Evolutionary conservation across 805 yeast species (phyloP), one percentile per base, ranked within the genome.

Genomic region (Cyberlindnera mississippiensis): DNA sequence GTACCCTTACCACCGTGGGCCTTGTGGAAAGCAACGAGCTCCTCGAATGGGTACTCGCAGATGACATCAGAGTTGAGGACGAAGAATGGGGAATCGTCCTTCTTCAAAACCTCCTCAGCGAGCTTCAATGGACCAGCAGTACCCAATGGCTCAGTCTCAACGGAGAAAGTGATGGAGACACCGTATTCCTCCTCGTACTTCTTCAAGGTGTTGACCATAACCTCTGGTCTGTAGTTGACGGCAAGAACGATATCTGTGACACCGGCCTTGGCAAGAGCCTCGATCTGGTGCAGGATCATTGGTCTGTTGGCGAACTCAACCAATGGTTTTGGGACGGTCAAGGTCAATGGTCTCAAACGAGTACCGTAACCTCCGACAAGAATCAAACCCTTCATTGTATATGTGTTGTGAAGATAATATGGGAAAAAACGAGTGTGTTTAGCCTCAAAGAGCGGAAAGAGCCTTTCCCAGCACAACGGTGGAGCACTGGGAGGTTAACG

Each of bases 301-400:
- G 99, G 98, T 74, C 91, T 86, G 86, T 93, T 93, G 67, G 86
- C 99, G 62, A 93, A 93, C 73, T 91, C 98, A 52, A 90, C 97
- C 69, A 90, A 76, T 39, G 98, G 98, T 73, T 90, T 90, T 67
- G 98, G 98, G 52, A 83, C 78, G 45, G 97, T 88, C 59, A 90
- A 75, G 50, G 98, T 90, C 62, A 93, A 76, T 50, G 99, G 99
- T 80, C 99, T 90, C 75, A 93, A 85, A 76, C 99, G 93, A 63
- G 99, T 93, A 78, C 99, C 99, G 76, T 90, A 93, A 71, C 99
- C 99, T 66, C 99, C 99, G 60, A 91, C 98, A 68, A 91, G 82
- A 78, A 91, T 91, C 70, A 91, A 81, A 66, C 96, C 96, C 76
- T 89, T 89, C 97, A 89, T 88, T 58, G 18, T 53, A 35, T 28